Conservation (phyloP, 2,329 filamentous ascomycete species). For the Parafenestella ontariensis region DNA sequence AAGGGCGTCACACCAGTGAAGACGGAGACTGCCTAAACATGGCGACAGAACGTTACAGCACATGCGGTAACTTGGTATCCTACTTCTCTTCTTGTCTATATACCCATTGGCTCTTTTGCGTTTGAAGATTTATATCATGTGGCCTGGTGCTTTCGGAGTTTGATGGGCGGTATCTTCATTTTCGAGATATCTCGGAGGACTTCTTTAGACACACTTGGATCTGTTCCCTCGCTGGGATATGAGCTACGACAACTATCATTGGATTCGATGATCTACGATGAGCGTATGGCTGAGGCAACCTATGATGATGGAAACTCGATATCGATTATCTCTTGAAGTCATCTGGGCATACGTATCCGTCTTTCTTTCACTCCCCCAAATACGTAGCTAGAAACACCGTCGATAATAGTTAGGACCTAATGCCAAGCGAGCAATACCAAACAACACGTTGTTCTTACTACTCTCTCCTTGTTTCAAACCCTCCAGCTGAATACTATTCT, state of each 20-base stretch:
- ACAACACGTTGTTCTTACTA: neutral
- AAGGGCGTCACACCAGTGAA: conserved; percentile 34
- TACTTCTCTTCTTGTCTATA: conserved; percentile 20
- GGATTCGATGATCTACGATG: neutral
- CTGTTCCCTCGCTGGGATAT: conserved; percentile 7
- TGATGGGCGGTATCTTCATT: neutral
- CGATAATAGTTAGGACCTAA: neutral
- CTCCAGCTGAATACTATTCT: neutral
- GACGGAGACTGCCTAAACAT: conserved; percentile 20
- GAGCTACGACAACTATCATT: neutral
- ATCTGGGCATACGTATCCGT: too few relatives aligned
- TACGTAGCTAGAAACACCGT: too few relatives aligned
- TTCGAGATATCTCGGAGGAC: neutral
- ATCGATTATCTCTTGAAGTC: neutral
- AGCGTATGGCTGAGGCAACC: too few relatives aligned
- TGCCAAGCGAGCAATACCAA: neutral
- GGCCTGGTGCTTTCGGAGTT: conserved; percentile 21
- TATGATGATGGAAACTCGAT: too few relatives aligned
- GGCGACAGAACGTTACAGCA: neutral
- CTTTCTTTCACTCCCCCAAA: too few relatives aligned
- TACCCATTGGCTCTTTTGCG: conserved; percentile 14
- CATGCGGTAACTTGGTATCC: neutral
- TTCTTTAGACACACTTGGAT: neutral
- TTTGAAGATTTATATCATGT: conserved; percentile 13
- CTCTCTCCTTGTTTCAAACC: neutral